Base-by-base conservation (phyloP, 495 filamentous ascomycete genomes). In the Penicillium pulvis region DNA sequence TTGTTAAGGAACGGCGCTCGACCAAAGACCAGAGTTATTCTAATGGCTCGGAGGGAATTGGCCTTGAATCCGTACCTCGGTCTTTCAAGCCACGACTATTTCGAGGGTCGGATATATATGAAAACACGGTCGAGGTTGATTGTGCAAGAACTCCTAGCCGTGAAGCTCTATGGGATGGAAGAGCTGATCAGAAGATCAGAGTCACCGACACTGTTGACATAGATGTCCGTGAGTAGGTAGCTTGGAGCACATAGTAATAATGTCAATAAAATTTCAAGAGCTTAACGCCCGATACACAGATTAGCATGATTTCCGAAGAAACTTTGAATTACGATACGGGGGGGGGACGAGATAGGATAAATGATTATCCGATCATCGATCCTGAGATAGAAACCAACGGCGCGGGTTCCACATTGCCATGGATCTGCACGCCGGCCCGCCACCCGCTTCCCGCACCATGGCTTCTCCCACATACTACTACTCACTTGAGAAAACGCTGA, bases 1-100 rank as follows among this genome's bases (percentile, higher is more conserved):
- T 63, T 30, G 41, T 56, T 12, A 55, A 33, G 14, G 47, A 43
- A 17, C 17, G 19, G 1, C 33, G 30, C 14, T 53, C 56, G 11
- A 59, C 33, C 4, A 41, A n/a, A 6, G 10, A 59, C 19, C 36
- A 48, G 12, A 54, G 50, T 30, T 30, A 17, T 12, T 48, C 50
- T 6, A 30, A 33, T 20, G 48, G 48, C 26, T 14, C 48, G 2
- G 48, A 19, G 4, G 10, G 20, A 0, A 51, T 51, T 35, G 28
- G 28, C 3, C 48, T 51, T 16, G 48, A 26, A 7, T 51, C 48
- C 1, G 48, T 51, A 1, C 48, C 48, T 31, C 48, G 31, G 9
- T 10, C 48, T 4, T 9, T 26, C 7, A 31, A 51, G 8, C 48
- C 20, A 35, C 20, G 39, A 41, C 4, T 41, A 14, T 26, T 51